Evolutionary conservation across 306 rosid genomes (phyloP), one percentile per base, ranked within the genome.

Genomic region (Alnus glutinosa): DNA sequence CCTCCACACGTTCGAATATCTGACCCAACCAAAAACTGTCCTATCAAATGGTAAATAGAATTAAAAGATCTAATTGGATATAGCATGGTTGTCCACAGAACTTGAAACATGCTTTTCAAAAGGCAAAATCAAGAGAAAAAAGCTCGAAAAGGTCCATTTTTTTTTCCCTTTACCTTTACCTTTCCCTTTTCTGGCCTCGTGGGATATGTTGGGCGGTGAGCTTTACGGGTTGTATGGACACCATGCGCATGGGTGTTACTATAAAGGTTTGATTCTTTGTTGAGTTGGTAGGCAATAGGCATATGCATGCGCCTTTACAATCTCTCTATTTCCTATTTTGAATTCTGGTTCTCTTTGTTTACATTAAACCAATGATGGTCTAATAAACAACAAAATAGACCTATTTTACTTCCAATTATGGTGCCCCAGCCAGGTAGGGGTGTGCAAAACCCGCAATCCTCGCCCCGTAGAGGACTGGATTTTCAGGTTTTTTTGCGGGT

Each of bases 221-320:
- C 74, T 84, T 81, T 68, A 78, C 4, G 70, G 73, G 82, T 73
- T 81, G 78, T 78, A 79, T 51, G 59, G 23, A 23, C 13, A 28
- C 37, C 39, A 28, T 28, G 39, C 37, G 28, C 28, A 23, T 23
- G 28, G 28, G 28, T 23, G 28, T 23, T 23, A 23, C 0, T 23
- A 0, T 23, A 23, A 23, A 23, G 28, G 37, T 39, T 68, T 34
- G 36, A 62, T 39, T 11, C 16, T 69, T 69, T 23, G n/a, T 15
- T 15, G 32, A 77, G 75, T 28, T 14, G 81, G 34, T 50, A 32
- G 36, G 37, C 46, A 42, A 28, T 50, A 32, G 36, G 37, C 46
- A 42, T 42, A 42, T 42, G 42, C 67, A 74, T 73, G 78, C 64
- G 28, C 50, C 63, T 52, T 73, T 39, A 18, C 44, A 19, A 48